Conservation (phyloP, 495 filamentous ascomycete genomes). For the Glarea lozoyensis region DNA sequence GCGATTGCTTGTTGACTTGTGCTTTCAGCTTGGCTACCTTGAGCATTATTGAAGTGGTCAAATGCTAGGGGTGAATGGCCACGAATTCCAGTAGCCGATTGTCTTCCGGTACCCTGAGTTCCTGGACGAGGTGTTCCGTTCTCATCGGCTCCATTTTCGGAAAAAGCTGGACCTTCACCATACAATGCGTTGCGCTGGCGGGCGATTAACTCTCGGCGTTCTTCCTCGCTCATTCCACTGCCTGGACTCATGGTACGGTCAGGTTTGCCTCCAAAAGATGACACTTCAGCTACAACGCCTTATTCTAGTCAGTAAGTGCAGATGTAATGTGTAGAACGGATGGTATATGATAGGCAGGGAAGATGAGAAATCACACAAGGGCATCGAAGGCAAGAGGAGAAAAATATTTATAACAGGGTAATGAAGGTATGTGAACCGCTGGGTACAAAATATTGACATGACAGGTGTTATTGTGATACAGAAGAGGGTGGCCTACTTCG, state of each 20-base stretch:
- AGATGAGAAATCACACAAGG: constrained; percentile 12
- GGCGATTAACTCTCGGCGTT: constrained; percentile 89
- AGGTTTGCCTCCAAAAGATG: constrained; percentile 63
- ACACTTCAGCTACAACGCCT: constrained; percentile 74
- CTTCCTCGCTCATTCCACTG: constrained; percentile 79
- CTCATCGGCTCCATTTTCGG: constrained; percentile 54
- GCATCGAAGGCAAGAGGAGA: constrained; percentile 14
- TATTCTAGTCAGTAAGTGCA: constrained; percentile 33
- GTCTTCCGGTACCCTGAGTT: constrained; percentile 44
- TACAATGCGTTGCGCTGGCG: constrained; percentile 92
- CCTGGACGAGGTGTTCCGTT: constrained; percentile 45
- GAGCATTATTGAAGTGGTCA: constrained; percentile 21
- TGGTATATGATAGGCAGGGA: constrained; percentile 9
- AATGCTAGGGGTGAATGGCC: constrained; percentile 44
- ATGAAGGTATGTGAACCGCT: constrained; percentile 25
- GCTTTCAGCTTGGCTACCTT: constrained; percentile 25
- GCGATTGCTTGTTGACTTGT: constrained; percentile 22
- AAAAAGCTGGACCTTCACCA: constrained; percentile 59
- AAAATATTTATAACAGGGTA: constrained; percentile 12
- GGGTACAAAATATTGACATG: constrained; percentile 36
- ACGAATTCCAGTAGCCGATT: constrained; percentile 43
- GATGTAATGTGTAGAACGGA: constrained; percentile 30
- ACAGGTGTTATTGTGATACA: constrained; percentile 42
- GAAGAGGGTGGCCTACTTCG: constrained; percentile 74
- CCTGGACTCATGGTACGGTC: constrained; percentile 90